Evolutionary conservation across 768 basidiomycete genomes (phyloP).

Genomic region (Omphalotus guepiniiformis): DNA sequence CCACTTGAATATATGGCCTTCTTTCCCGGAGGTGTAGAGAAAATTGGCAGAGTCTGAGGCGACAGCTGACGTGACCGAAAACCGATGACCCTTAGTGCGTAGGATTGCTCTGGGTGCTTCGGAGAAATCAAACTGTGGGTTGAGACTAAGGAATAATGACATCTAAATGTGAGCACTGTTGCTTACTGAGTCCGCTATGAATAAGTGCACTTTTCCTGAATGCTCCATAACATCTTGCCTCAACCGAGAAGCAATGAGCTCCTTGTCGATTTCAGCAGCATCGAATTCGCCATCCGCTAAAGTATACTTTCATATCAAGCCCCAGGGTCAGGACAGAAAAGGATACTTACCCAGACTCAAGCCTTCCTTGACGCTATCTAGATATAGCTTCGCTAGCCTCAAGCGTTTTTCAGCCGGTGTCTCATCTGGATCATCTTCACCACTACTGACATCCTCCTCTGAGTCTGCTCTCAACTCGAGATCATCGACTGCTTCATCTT

Average conservation of each 20-base stretch:
- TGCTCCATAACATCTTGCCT: conserved; percentile 91
- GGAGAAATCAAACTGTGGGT: conserved; percentile 53
- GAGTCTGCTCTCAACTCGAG: conserved; percentile 56
- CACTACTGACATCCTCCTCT: conserved; percentile 45
- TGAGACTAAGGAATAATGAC: not conserved
- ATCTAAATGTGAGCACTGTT: not conserved
- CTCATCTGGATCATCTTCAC: conserved; percentile 83
- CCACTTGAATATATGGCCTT: conserved; percentile 88
- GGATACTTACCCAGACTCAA: conserved; percentile 49
- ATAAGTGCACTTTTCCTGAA: conserved; percentile 81
- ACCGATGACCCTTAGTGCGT: conserved; percentile 67
- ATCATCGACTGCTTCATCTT: conserved; percentile 57
- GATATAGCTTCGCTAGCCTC: conserved; percentile 84
- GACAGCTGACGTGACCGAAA: conserved; percentile 79
- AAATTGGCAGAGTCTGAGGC: conserved; percentile 53
- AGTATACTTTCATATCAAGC: not conserved
- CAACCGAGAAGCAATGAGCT: conserved; percentile 84
- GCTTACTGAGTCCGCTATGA: conserved; percentile 70
- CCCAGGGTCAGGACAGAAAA: not conserved
- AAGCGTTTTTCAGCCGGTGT: conserved; percentile 93
- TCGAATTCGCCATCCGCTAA: conserved; percentile 87
- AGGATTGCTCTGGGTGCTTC: conserved; percentile 44
- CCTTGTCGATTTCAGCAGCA: conserved; percentile 92
- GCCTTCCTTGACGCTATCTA: conserved; percentile 73
- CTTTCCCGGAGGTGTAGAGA: conserved; percentile 90